Base-by-base conservation (phyloP, 352 stramenopile species). In the Plasmopara muralis region DNA sequence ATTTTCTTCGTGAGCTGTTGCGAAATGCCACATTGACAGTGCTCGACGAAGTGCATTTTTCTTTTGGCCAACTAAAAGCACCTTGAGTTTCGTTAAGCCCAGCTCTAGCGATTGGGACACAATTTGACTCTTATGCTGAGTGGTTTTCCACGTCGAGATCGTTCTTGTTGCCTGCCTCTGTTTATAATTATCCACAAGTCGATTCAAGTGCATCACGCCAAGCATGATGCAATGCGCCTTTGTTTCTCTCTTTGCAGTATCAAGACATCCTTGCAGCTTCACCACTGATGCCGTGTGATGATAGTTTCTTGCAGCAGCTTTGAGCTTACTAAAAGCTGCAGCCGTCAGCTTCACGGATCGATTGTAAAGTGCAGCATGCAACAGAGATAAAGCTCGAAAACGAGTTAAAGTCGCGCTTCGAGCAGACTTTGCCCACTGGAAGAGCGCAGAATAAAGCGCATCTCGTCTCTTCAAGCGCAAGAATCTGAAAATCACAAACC, bases 401-500 rank as follows among this genome's bases (percentile, higher is more conserved):
- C 52, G 54, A 30, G 46, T 18, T 18, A 30, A 44, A 28, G 55
- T 60, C 35, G 66, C 28, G 14, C 49, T 43, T 40, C 39, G 66
- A 28, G 62, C 53, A 38, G 47, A 40, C 34, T 43, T 55, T 7
- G 53, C 60, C 62, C 62, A 74, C 10, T 52, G 47, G 29, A 69
- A 60, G 15, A 74, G 10, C 1, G 51, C 50, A 13, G 49, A 64
- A 15, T 51, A 52, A 52, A 79, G 35, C 20, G 62, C 40, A 12
- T 51, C 47, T 44, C 62, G 57, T n/a, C 42, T 45, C 43, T 82
- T 79, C 3, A 58, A 55, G 14, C 65, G 65, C 51, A 82, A 51
- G 18, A 83, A 41, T 9, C 62, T 53, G 2, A 50, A 60, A 29
- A 83, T 25, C 5, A 64, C 47, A 15, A 65, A 52, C 1, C 60